Base-by-base conservation (phyloP, 192 early-diverging fungal genomes). In the Linderina pennispora region DNA sequence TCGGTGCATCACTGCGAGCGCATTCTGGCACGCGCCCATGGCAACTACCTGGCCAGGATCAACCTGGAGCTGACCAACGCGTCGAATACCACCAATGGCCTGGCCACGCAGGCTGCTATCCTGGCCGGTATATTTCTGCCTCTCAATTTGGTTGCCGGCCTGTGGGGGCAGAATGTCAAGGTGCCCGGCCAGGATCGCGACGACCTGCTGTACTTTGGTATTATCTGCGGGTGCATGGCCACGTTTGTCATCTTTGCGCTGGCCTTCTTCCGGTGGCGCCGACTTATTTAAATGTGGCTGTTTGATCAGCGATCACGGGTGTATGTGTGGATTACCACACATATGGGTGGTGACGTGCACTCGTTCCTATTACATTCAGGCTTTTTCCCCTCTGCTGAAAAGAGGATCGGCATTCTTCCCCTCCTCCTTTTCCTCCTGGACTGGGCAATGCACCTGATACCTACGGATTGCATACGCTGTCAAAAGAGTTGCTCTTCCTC, bases 31-130 rank as follows among this genome's bases (percentile, higher is more conserved):
- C 55, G 89, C 17, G 75, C 85, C 0, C 88, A 94, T 57, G 76
- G 77, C 17, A 94, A 94, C 61, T 94, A 91, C 53, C 67, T 94
- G 19, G 90, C 90, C 13, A 86, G 89, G 45, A 87, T 93, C 42
- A 80, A 78, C 19, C 80, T 93, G 16, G 89, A 91, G 53, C 76
- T 91, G 58, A 85, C 84, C 5, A 72, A 82, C 47, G 76, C 80
- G 21, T 79, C 73, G 10, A 62, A 62, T 26, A 62, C 58, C 3
- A 69, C 65, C 23, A 69, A 69, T 40, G 50, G 62, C 49, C 54
- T 69, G 36, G 59, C 59, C 2, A 62, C 65, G 32, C 58, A 69
- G 38, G 58, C 62, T 58, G 62, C 65, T 0, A 54, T 62, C 45
- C 57, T 86, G 19, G 80, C 79, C 2, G 78, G 76, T 22, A 59